Base-by-base conservation (phyloP, 441 rosid genomes). In the Euphorbia schlechtendalii region DNA sequence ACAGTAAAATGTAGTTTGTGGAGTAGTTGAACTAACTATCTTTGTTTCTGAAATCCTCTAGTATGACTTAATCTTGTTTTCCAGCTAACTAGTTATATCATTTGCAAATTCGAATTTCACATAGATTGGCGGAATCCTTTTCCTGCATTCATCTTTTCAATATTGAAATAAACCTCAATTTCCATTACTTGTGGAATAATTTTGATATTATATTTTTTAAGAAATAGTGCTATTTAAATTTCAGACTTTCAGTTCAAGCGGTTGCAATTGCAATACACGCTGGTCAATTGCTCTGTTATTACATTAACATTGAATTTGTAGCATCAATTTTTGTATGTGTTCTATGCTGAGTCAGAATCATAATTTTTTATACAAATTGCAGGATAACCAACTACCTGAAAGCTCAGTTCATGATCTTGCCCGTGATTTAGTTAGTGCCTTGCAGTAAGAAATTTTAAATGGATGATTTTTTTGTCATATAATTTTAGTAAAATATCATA, bases 361-460 rank as follows among this genome's bases (percentile, higher is more conserved):
- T 69, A 61, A 21, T 60, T 45, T 22, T 51, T 61, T 49, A 45
- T 56, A 36, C 62, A 59, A 46, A 65, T 70, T 85, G 76, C 82
- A 94, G 99, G 99, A 94, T 78, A 71, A 78, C 70, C 84, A 82
- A 74, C 78, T 91, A 46, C 99, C 98, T 11, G 99, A 94, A 86
- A 96, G 87, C 61, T 94, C 99, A 30, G 70, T 91, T 72, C 90
- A 87, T 63, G 90, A 83, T 60, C 82, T 94, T 75, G 94, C 87
- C 36, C 72, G 66, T 65, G 96, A 84, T 81, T 81, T 94, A 70
- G 86, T 94, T 64, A 81, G 67, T 79, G 96, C 94, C 71, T 72
- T 94, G 76, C 88, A 81, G 99, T 94, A 83, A 83, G 92, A 60
- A 58, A 69, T 64, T 61, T 67, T 71, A n/a, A 18, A 20, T 65